These are phyloP conservation scores for Hypericum perforatum DNA, from an alignment of 345 rosid species.

Conservation along the genomic window DNA sequence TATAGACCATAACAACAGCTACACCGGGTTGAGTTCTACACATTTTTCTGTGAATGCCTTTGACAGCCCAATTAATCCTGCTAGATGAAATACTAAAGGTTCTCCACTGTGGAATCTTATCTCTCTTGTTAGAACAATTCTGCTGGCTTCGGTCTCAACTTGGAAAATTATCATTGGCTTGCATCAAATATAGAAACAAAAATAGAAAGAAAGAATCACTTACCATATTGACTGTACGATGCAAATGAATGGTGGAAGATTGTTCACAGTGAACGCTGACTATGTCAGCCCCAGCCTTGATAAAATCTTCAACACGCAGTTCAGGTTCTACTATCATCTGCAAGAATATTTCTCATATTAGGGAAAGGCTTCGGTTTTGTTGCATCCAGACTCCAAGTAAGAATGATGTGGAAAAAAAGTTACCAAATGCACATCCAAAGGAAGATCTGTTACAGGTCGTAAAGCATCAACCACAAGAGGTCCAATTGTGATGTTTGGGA, in stretches of 20 bases:
- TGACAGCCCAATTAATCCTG: too few species aligned
- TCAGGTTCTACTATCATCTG: constrained; percentile 82
- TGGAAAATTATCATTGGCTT: background rate
- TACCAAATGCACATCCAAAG: constrained; percentile 95
- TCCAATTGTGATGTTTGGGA: constrained; percentile 96
- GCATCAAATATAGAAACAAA: constrained; percentile 1
- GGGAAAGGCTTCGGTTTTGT: too few species aligned
- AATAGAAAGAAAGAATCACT: constrained; percentile 9
- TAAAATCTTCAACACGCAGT: constrained; percentile 84
- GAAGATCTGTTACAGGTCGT: constrained; percentile 92
- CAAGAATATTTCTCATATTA: too few species aligned
- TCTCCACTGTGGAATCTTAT: too few species aligned
- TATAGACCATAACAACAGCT: background rate
- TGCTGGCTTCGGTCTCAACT: background rate
- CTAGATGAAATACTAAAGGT: too few species aligned
- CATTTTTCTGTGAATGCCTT: too few species aligned
- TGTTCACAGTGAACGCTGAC: constrained; percentile 97
- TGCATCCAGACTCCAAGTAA: too few species aligned
- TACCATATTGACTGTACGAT: constrained; percentile 75
- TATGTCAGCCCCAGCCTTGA: constrained; percentile 98
- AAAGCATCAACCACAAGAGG: constrained; percentile 91
- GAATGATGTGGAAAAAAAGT: too few species aligned
- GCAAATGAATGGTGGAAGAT: constrained; percentile 91
- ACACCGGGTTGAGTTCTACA: background rate
- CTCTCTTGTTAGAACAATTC: too few species aligned